phyloP scores from a whole-genome alignment of 306 rosid species.

The Cucumis hystrix region DNA sequence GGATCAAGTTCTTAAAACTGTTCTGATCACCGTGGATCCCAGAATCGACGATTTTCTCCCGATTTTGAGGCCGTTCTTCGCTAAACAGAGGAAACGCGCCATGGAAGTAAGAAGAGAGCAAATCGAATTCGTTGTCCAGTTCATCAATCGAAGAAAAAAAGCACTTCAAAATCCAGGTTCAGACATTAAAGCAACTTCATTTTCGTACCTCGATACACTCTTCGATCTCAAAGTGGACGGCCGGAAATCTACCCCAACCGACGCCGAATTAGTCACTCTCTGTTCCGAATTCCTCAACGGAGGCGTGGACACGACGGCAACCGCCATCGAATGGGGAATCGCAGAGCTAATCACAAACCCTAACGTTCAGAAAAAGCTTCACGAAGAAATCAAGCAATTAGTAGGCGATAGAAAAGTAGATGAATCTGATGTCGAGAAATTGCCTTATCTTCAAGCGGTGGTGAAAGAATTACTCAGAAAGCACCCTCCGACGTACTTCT shows the following conservation, averaged over 20 bases:
- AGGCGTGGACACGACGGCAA: constrained; percentile 9
- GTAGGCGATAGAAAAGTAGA: constrained; percentile 5
- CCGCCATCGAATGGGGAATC: constrained; percentile 11
- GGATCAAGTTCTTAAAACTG: constrained; percentile 56
- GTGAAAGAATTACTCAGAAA: constrained; percentile 67
- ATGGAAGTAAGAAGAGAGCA: constrained; percentile 51
- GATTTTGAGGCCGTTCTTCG: constrained; percentile 58
- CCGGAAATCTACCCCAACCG: background rate
- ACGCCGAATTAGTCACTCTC: constrained; percentile 7
- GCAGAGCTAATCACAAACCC: constrained; percentile 5
- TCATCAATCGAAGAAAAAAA: constrained; percentile 45
- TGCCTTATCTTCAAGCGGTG: constrained; percentile 71
- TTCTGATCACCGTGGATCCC: constrained; percentile 52
- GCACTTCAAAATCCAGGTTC: constrained; percentile 65
- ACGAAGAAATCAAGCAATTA: constrained; percentile 1
- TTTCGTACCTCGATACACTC: constrained; percentile 18
- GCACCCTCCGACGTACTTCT: constrained; percentile 83
- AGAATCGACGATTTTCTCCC: constrained; percentile 85
- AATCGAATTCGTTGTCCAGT: constrained; percentile 38
- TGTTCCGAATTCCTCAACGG: constrained; percentile 15
- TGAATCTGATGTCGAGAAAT: constrained; percentile 17
- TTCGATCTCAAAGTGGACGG: constrained; percentile 7
- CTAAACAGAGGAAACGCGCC: constrained; percentile 59
- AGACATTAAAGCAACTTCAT: constrained; percentile 50
- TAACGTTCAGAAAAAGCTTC: background rate